Conservation (phyloP, 352 stramenopile species). For the Phytophthora idaei region DNA sequence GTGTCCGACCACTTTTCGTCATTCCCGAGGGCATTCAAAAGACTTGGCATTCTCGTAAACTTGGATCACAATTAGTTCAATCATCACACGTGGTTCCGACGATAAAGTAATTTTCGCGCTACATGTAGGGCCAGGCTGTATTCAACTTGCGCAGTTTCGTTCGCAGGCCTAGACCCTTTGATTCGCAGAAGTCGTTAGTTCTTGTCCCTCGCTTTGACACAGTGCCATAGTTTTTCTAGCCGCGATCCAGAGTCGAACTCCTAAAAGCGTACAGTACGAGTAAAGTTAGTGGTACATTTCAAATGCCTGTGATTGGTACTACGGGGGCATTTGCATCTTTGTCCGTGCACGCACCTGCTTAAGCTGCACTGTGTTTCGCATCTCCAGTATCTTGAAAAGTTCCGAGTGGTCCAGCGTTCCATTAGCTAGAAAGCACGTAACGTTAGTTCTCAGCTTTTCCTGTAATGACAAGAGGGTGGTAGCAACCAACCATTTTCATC, state of each 20-base stretch:
- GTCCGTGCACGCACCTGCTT: slow-evolving; percentile 37
- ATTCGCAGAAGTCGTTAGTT: slow-evolving; percentile 5
- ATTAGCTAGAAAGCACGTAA: slow-evolving; percentile 40
- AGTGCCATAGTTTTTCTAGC: slow-evolving; percentile 36
- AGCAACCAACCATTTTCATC: slow-evolving; percentile 56
- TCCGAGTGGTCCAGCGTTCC: slow-evolving; percentile 71
- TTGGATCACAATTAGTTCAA: too few species aligned
- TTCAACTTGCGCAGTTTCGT: neutral
- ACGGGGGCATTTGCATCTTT: neutral
- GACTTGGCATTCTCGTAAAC: too few species aligned
- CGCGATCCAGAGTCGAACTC: slow-evolving; percentile 9
- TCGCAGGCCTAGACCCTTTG: neutral
- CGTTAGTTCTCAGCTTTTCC: neutral
- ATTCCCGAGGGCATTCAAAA: too few species aligned
- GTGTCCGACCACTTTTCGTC: too few species aligned
- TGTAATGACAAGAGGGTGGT: neutral
- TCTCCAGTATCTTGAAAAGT: slow-evolving; percentile 72
- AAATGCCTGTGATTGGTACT: neutral
- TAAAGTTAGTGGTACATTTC: neutral
- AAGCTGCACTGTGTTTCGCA: slow-evolving; percentile 60
- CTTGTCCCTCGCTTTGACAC: slow-evolving; percentile 20
- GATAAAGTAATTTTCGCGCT: neutral
- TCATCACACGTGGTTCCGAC: neutral
- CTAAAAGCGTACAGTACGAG: neutral
- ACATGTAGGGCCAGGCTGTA: neutral